Evolutionary conservation across 2,329 filamentous ascomycete genomes (phyloP).

Genomic region (Colletotrichum salicis): DNA sequence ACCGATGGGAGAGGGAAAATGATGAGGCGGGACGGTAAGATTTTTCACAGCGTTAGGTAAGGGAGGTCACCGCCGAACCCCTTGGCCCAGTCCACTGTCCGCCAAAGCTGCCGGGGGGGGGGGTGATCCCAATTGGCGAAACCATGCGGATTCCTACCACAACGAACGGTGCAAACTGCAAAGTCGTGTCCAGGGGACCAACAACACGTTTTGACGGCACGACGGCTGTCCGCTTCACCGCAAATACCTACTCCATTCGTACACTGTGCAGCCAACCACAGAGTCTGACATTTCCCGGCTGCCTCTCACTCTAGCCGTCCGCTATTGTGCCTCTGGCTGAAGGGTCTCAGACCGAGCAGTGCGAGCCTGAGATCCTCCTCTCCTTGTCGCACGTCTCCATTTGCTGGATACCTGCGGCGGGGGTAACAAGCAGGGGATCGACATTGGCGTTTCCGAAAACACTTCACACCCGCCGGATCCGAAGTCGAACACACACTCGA

Average conservation of each 20-base stretch:
- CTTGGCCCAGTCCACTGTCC: constrained; percentile 13
- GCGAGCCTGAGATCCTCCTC: no score
- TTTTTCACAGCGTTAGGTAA: constrained; percentile 34
- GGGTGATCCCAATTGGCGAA: constrained; percentile 27
- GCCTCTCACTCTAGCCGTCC: background rate
- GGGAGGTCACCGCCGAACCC: background rate
- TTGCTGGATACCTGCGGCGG: background rate
- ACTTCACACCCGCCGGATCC: constrained; percentile 25
- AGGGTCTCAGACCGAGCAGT: no score
- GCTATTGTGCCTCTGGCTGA: no score
- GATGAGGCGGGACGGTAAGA: constrained; percentile 36
- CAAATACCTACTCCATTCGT: background rate
- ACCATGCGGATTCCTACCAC: constrained; percentile 6
- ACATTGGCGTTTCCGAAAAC: constrained; percentile 20
- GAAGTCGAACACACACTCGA: background rate
- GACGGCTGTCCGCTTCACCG: background rate
- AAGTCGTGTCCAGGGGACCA: background rate
- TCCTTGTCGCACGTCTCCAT: background rate
- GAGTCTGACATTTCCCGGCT: constrained; percentile 2
- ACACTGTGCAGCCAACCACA: background rate
- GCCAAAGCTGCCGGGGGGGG: constrained; percentile 28
- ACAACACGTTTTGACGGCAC: background rate
- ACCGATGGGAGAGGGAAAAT: constrained; percentile 22
- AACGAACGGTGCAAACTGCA: background rate
- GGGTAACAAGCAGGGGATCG: constrained; percentile 19